Base-by-base conservation (phyloP, 768 basidiomycete species). In the Boletus patriciae region DNA sequence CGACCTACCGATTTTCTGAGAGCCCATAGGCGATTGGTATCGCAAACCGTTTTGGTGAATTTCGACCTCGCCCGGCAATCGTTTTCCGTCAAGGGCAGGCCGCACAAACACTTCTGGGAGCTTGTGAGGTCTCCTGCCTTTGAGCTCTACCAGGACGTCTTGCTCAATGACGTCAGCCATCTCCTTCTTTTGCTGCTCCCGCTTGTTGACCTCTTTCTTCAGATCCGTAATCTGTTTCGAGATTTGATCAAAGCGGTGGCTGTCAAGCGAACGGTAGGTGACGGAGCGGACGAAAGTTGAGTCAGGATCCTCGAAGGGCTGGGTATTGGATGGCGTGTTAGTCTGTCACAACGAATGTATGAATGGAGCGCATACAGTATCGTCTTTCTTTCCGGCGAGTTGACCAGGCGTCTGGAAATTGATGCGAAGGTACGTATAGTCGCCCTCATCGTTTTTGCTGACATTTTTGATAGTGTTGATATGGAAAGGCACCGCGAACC, bases 391-490 rank as follows among this genome's bases (percentile, higher is more conserved):
- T 27, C 97, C 96, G 0, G 94, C 90, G 25, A 98, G 84, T 67
- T 98, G 94, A 47, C 97, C 97, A 12, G 97, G 97, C 0, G 96
- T 97, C 72, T 98, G 94, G 77, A 98, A 98, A 74, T 98, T 98
- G 73, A 99, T 94, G 3, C 97, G 85, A 52, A 99, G 81, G 66
- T 92, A 93, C 0, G 94, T 95, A 70, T 87, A 91, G 49, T 98
- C 94, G 6, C 91, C 92, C 73, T 98, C 97, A 60, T 99, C 96
- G 61, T 84, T 97, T 77, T 98, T 98, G 78, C 90, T 94, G 31
- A 89, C 91, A 69, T 96, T 98, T 76, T 99, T 98, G 61, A 99
- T 93, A 2, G 94, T 94, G 68, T 96, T 96, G 74, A 98, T 95
- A 69, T 99, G 97, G 79, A 96, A 98, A 0, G 96, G 94, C 0